Conservation (phyloP, 2,329 filamentous ascomycete species). For the Epichloe sibirici region DNA sequence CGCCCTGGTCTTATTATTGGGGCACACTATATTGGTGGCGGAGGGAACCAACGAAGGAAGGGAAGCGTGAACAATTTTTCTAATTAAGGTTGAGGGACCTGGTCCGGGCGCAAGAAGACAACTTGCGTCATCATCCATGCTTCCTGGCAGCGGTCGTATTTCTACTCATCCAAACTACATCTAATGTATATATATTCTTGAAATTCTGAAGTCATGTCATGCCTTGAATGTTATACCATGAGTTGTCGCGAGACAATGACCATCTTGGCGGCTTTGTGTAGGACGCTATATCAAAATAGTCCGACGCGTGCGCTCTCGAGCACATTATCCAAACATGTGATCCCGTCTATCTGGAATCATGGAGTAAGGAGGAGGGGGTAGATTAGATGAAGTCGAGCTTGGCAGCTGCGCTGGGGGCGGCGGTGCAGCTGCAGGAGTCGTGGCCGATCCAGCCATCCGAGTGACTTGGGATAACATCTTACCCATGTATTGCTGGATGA, state of each 20-base stretch:
- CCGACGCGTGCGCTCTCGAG: background rate
- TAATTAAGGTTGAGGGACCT: no score
- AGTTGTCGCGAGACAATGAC: no score
- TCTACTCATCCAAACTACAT: background rate
- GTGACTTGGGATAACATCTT: slow-evolving; percentile 50
- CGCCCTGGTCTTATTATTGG: no score
- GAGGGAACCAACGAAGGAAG: no score
- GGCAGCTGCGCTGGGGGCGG: slow-evolving; percentile 1
- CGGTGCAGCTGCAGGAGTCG: slow-evolving; percentile 4
- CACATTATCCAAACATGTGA: slow-evolving; percentile 7
- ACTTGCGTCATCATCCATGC: background rate
- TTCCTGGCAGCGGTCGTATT: background rate
- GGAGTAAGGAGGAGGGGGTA: slow-evolving; percentile 15
- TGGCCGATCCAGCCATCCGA: slow-evolving; percentile 14
- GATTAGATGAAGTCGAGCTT: slow-evolving; percentile 4
- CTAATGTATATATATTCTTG: background rate
- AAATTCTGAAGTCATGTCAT: background rate
- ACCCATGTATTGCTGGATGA: slow-evolving; percentile 65
- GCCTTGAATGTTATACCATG: no score
- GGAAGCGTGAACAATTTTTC: no score
- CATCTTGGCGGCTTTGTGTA: no score
- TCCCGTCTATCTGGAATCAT: slow-evolving; percentile 4
- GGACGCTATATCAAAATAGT: no score
- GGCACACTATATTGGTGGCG: no score
- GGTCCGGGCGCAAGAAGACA: no score